Evolutionary conservation across 768 basidiomycete genomes (phyloP).

Genomic region (Daedaleopsis sinensis): DNA sequence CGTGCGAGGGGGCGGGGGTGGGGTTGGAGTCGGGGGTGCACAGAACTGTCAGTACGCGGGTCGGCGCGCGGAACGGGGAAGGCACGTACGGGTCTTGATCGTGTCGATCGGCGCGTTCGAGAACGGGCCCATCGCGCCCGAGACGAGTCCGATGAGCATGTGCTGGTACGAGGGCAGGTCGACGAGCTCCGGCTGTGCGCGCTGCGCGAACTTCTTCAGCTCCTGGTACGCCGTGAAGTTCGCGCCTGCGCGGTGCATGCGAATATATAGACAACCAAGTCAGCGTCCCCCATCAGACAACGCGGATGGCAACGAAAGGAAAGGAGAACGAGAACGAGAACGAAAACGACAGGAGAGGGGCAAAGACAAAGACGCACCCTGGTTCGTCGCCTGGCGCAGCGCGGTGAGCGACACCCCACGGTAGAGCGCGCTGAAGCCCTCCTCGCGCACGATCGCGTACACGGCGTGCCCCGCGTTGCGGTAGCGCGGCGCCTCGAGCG

Average conservation of each 20-base stretch:
- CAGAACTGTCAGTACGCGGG: background rate
- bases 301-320: background rate
- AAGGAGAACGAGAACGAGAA: too few species aligned
- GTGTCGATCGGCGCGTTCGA: conserved; percentile 96
- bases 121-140: conserved; percentile 98
- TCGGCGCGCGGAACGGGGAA: background rate
- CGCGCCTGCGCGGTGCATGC: conserved; percentile 65
- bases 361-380: conserved; percentile 76
- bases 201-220: conserved; percentile 82
- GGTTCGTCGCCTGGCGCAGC: conserved; percentile 95
- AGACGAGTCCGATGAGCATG: conserved; percentile 92
- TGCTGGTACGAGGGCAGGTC: conserved; percentile 95
- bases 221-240: conserved; percentile 99
- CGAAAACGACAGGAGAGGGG: too few species aligned
- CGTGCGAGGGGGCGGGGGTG: background rate
- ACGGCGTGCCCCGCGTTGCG: conserved; percentile 97
- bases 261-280: background rate
- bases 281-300: background rate
- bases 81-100: conserved; percentile 85
- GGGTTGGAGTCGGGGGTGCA: background rate
- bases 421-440: conserved; percentile 84
- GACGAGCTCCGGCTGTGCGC: conserved; percentile 72
- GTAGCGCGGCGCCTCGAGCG: conserved; percentile 90
- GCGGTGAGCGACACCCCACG: conserved; percentile 94
- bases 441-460: conserved; percentile 91